Evolutionary conservation across 305 asterid species (phyloP), one percentile per base, ranked within the genome.

Genomic region (Fraxinus sp.): DNA sequence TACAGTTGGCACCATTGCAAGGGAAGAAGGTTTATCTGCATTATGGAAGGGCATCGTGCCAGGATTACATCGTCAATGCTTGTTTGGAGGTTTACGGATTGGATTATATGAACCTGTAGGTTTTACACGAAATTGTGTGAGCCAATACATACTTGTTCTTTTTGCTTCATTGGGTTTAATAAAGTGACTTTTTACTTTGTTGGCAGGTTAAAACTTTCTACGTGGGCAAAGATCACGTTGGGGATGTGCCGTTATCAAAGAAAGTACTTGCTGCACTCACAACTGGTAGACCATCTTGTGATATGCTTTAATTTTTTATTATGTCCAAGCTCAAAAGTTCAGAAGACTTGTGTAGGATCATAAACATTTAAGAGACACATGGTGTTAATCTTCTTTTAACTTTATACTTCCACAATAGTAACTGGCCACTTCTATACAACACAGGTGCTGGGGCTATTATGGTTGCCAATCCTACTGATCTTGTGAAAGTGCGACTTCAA

Each of bases 381-480:
- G 52, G 52, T 10, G 52, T 41, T 41, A 41, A 41, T 41, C 52
- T 41, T 10, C 52, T 41, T 10, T 41, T 41, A 41, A 41, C 52
- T 41, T 41, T 16, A 7, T 5, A 57, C 26, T 57, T 7, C 20
- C 26, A 6, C 68, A 57, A 57, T 18, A 6, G 26, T 44, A 41
- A 46, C 22, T 46, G 26, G 41, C 36, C 73, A 13, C 46, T 71
- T 72, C 30, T 44, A 18, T 71, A 37, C 57, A 24, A 49, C 16
- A 84, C 82, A 89, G 92, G 89, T 46, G 90, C 92, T 20, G 2
- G 86, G 64, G 92, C 84, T 8, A 87, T 89, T 84, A 78, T 84
- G 36, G 86, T 89, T 83, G 91, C 91, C 70, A 89, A 87, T 89
- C 91, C 90, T 44, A 89, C 91, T 73, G 91, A 89, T 87, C 90